A percentile compares a stretch with the other conserved stretches of the same genome.
Conservation (phyloP, 139 green algal genomes). For the Closterium sp. region DNA sequence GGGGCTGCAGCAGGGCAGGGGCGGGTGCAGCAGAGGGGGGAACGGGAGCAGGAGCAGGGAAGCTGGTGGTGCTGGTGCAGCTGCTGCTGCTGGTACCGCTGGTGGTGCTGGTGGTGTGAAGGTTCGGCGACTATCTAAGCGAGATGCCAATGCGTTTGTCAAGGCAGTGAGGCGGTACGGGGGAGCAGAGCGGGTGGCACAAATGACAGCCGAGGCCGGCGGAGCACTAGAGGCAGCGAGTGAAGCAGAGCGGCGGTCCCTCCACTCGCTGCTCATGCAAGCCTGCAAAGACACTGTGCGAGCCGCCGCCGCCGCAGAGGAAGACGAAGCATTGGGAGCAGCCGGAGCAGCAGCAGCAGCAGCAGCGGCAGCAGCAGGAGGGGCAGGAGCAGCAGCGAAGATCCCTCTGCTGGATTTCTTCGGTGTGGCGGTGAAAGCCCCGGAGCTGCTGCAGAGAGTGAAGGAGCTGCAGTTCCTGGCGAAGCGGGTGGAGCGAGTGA, state of each 20-base stretch:
- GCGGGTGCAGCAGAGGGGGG: background rate
- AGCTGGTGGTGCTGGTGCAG: background rate
- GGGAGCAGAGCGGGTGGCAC: conserved; percentile 33
- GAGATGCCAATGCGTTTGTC: conserved; percentile 45
- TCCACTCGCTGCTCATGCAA: conserved; percentile 31
- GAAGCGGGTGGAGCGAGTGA: conserved; percentile 35
- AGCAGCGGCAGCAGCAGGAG: conserved; percentile 2
- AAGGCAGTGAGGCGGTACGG: conserved; percentile 50
- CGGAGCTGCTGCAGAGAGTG: conserved; percentile 64
- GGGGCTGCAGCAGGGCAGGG: background rate
- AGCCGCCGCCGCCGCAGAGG: background rate
- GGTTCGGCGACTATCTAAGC: conserved; percentile 35
- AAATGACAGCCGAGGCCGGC: conserved; percentile 37
- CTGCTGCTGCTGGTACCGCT: background rate
- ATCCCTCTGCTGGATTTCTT: conserved; percentile 83
- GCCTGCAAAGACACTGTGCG: conserved; percentile 39
- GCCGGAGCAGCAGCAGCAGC: conserved; percentile 30
- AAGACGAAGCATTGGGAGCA: background rate
- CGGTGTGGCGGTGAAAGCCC: conserved; percentile 74
- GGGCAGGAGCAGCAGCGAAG: background rate
- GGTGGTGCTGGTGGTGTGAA: background rate
- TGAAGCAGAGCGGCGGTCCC: background rate
- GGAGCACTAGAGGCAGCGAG: conserved; percentile 20
- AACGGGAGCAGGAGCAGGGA: too few species aligned
- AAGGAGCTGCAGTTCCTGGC: conserved; percentile 52